Evolutionary conservation across 495 filamentous ascomycete species (phyloP), one percentile per base, ranked within the genome.

Genomic region (Cudoniella acicularis): DNA sequence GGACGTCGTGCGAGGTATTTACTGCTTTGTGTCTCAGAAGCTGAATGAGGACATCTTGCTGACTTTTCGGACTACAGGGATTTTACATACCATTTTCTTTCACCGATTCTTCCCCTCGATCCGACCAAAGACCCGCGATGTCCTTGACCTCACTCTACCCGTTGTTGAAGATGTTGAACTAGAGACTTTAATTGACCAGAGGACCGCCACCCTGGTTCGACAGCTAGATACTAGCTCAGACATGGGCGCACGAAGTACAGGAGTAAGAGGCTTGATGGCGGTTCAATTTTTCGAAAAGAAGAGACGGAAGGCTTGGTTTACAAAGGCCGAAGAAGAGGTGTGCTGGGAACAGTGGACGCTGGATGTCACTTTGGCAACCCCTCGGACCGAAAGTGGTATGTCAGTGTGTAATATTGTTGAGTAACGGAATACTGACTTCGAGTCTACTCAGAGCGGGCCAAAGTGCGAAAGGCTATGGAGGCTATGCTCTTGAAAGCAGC

Each of bases 71-170:
- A 23, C 27, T 20, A 8, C 60, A 98, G 93, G 88, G 59, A 88
- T 97, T 66, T 86, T 98, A 52, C 91, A 96, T 72, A 94, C 93
- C 42, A 96, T 98, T 69, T 98, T 98, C 86, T 98, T 98, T 79
- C 92, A 98, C 74, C 90, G 94, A 60, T 96, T 91, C 79, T 98
- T 98, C 77, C 89, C 89, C 56, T 85, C 89, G 25, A 80, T 96
- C 55, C 76, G 83, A 13, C 94, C 94, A n/a, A 81, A 83, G 47
- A 90, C 90, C 46, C 86, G 90, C 69, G 94, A 98, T 67, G 83
- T 98, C 46, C 84, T 98, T 55, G 94, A 96, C 67, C 80, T 97
- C 54, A 96, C 92, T 24, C 82, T 98, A 8, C 91, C 95, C 27
- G 85, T 87, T 60, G 87, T 98, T 64, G 87, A 92, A 60, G 93